Percentiles rank a stretch among this genome's conserved stretches.
phyloP scores from a whole-genome alignment of 768 basidiomycete species.

The Tylopilus rubrobrunneus region DNA sequence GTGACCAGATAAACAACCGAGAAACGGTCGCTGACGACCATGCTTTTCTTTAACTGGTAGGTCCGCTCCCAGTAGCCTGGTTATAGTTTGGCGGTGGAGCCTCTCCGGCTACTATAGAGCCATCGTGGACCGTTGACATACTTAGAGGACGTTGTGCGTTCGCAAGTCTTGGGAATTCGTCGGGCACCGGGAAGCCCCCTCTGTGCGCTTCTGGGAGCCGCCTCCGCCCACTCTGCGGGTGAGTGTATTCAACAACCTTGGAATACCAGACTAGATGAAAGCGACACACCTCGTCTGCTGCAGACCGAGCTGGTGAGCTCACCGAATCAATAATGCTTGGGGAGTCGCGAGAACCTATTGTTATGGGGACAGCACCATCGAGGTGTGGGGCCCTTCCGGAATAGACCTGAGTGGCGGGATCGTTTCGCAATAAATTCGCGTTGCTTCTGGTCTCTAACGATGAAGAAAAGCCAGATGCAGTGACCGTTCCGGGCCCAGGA shows the following conservation, averaged over 20 bases:
- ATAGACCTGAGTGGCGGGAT: not conserved
- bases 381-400: slow-evolving; percentile 9
- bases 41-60: too few relatives aligned
- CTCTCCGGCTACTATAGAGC: slow-evolving; percentile 17
- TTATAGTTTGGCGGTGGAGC: slow-evolving; percentile 23
- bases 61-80: slow-evolving; percentile 13
- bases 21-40: too few relatives aligned
- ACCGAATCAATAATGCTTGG: slow-evolving; percentile 4
- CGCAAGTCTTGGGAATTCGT: slow-evolving; percentile 15
- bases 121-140: not conserved
- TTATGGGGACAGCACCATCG: not conserved
- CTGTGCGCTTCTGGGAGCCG: slow-evolving; percentile 25
- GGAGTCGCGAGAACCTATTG: slow-evolving; percentile 11
- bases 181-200: slow-evolving; percentile 10
- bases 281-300: slow-evolving; percentile 18
- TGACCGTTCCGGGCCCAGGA: not conserved
- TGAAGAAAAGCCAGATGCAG: slow-evolving; percentile 18
- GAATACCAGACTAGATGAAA: not conserved
- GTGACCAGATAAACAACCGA: too few relatives aligned
- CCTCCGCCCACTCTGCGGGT: slow-evolving; percentile 9
- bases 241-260: not conserved
- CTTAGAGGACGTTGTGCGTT: slow-evolving; percentile 3
- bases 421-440: slow-evolving; percentile 7
- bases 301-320: not conserved
- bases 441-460: slow-evolving; percentile 18